Base-by-base conservation (phyloP, 139 green algal genomes). In the Chlamydomonas asymmetrica region DNA sequence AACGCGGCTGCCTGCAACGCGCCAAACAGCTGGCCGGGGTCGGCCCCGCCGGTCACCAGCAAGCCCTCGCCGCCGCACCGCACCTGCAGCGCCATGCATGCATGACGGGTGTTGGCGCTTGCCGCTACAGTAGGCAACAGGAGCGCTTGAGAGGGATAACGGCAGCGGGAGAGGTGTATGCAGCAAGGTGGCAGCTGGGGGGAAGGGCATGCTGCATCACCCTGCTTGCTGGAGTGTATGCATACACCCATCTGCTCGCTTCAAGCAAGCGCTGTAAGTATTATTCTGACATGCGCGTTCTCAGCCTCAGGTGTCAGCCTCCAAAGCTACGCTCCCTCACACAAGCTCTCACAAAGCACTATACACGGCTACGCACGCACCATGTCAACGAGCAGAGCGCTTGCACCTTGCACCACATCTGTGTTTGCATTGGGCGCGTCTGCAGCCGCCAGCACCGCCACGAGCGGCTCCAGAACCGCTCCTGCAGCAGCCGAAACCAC, bases 301-400 rank as follows among this genome's bases (percentile, higher is more conserved):
- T n/a, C n/a, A n/a, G n/a, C n/a, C n/a, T n/a, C n/a, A n/a, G n/a
- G n/a, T n/a, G n/a, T n/a, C n/a, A n/a, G n/a, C n/a, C n/a, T n/a
- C n/a, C n/a, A n/a, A n/a, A n/a, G n/a, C n/a, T n/a, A n/a, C n/a
- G n/a, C 18, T 25, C 41, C 41, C 7, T 29, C 63, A 49, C 63
- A 34, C 2, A 1, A 5, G 13, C 63, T 38, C 8, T 39, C 23
- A 2, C 4, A 23, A 34, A 32, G 62, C n/a, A n/a, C n/a, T n/a
- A n/a, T 37, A 6, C 20, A 25, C 39, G 27, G 25, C n/a, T 34
- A 22, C 2, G 25, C 34, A 13, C 69, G 13, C 70, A 76, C 70
- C 70, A 76, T 56, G 56, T 76, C 70, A 38, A 76, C 70, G 40
- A 76, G 29, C 70, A 76, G 70, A 56, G 66, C 40, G 40, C 39